Conservation (phyloP, 225 moss, liverwort and hornwort genomes). For the Rhytidiadelphus loreus region DNA sequence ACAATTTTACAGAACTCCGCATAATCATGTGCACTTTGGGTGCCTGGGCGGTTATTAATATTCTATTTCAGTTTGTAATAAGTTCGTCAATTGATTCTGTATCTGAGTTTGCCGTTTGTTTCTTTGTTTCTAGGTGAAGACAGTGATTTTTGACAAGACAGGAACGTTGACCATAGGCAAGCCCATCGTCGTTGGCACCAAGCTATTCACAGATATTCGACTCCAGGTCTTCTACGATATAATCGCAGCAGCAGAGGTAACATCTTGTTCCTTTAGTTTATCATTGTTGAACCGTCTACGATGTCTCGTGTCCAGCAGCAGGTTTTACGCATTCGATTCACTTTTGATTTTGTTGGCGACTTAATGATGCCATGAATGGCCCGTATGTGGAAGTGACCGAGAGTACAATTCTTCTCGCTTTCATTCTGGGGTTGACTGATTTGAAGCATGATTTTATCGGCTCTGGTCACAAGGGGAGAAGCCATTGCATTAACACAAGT, state of each 20-base stretch:
- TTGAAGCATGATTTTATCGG: not conserved
- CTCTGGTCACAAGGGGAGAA: not conserved
- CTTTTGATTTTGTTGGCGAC: not conserved
- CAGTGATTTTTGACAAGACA: slow-evolving; percentile 90
- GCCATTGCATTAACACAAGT: not conserved
- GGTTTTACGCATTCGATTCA: not conserved
- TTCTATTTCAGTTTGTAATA: not conserved
- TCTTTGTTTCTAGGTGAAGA: slow-evolving; percentile 40
- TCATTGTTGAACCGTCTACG: not conserved
- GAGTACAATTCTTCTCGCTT: not conserved
- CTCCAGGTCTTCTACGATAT: slow-evolving; percentile 70
- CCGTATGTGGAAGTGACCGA: not conserved
- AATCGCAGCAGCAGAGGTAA: slow-evolving; percentile 85
- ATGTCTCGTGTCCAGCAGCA: not conserved
- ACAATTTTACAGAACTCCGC: not conserved
- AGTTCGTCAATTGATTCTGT: not conserved
- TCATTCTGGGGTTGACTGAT: not conserved
- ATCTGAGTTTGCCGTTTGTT: not conserved
- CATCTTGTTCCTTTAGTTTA: not conserved
- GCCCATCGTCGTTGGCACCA: slow-evolving; percentile 80
- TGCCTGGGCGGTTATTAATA: not conserved
- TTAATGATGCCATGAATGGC: not conserved
- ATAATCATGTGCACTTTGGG: not conserved
- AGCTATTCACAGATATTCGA: slow-evolving; percentile 68
- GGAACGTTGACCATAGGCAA: slow-evolving; percentile 89